phyloP scores from a whole-genome alignment of 2,329 filamentous ascomycete genomes.

The Arthrobotrys musiformis region DNA sequence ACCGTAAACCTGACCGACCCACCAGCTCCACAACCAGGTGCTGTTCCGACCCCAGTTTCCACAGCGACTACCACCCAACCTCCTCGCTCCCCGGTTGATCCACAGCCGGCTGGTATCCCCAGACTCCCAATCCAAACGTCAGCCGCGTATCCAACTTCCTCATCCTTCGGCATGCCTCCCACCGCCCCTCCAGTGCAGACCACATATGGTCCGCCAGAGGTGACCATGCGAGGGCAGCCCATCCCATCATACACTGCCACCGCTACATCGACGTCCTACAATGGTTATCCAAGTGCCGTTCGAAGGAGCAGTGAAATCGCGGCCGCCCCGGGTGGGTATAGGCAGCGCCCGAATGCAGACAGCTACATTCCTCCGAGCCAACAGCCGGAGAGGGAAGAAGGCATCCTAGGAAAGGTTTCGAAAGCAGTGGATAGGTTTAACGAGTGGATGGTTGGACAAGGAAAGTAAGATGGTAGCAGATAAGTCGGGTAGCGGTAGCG shows the following conservation, averaged over 20 bases:
- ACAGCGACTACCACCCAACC: constrained; percentile 8
- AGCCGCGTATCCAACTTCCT: constrained; percentile 10
- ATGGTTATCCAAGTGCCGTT: constrained; percentile 34
- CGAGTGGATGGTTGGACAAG: constrained; percentile 53
- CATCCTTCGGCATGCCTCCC: constrained; percentile 47
- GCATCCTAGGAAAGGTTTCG: constrained; percentile 31
- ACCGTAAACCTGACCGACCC: constrained; percentile 49
- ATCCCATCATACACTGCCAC: constrained; percentile 34
- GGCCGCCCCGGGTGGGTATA: constrained; percentile 34
- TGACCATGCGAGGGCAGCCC: constrained; percentile 38
- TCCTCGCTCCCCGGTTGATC: not conserved
- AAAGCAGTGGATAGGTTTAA: constrained; percentile 52
- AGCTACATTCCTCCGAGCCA: not conserved
- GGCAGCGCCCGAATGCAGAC: constrained; percentile 30
- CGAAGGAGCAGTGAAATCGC: constrained; percentile 36
- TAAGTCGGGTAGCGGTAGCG: not conserved
- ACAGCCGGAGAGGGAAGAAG: constrained; percentile 22
- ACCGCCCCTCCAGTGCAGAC: constrained; percentile 37
- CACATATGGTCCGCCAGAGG: constrained; percentile 35
- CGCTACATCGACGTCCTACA: constrained; percentile 25
- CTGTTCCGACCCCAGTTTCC: constrained; percentile 20
- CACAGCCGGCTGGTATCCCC: constrained; percentile 22
- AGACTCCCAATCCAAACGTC: constrained; percentile 26
- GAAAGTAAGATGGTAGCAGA: constrained; percentile 9
- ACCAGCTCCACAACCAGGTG: constrained; percentile 42